phyloP scores from a whole-genome alignment of 2,329 filamentous ascomycete species.

The Torrubiella hemipterigena region DNA sequence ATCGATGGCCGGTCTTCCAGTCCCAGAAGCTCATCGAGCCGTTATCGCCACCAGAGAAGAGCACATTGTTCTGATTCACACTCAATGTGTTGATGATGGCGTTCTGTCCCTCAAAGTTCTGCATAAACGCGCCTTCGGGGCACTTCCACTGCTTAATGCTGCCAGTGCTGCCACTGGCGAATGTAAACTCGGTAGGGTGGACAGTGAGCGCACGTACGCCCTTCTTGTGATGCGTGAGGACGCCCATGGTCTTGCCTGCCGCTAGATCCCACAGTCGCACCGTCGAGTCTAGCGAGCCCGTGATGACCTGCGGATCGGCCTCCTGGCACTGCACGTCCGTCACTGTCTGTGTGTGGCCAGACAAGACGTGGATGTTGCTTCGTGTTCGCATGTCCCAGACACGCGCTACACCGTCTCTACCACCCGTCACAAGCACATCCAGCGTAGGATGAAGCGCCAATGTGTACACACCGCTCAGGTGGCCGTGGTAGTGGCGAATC shows the following conservation, averaged over 20 bases:
- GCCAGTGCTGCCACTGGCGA: conserved; percentile 80
- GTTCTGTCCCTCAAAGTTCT: conserved; percentile 96
- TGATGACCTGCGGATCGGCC: conserved; percentile 91
- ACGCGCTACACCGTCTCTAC: conserved; percentile 83
- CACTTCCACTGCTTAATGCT: conserved; percentile 99
- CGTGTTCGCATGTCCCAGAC: conserved; percentile 99
- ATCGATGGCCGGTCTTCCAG: conserved; percentile 92
- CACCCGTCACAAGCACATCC: conserved; percentile 88
- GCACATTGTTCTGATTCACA: conserved; percentile 87
- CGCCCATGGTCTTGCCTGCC: conserved; percentile 90
- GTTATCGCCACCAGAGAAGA: conserved; percentile 89
- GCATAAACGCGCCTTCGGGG: conserved; percentile 96
- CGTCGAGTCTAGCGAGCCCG: conserved; percentile 81
- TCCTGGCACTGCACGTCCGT: conserved; percentile 87
- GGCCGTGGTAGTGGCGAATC: conserved; percentile 93
- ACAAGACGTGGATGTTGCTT: conserved; percentile 87
- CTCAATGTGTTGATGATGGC: conserved; percentile 89
- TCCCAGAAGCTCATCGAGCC: conserved; percentile 98
- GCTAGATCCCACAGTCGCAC: conserved; percentile 92
- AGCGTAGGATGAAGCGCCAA: conserved; percentile 87
- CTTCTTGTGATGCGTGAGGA: conserved; percentile 97
- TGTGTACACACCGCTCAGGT: conserved; percentile 91
- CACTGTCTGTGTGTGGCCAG: conserved; percentile 84
- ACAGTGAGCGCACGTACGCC: conserved; percentile 74
- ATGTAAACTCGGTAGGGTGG: conserved; percentile 91